Base-by-base conservation (phyloP, 257 asterid species). In the Ilex asprella region DNA sequence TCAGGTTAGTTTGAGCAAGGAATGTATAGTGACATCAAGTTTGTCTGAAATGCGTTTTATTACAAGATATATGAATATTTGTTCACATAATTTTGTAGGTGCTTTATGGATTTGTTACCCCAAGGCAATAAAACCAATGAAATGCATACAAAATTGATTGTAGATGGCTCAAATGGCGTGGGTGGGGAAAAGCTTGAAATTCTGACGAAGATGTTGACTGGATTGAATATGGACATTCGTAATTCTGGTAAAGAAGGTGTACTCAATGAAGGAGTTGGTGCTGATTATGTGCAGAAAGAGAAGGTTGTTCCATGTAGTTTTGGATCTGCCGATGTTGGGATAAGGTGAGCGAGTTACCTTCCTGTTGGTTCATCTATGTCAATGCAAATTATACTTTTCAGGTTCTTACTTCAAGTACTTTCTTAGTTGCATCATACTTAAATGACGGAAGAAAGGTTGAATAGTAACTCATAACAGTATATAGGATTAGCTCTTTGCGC, bases 201-300 rank as follows among this genome's bases (percentile, higher is more conserved):
- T 39, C 67, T 93, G 75, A 89, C 76, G 81, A 55, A 75, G 66
- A 31, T 61, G 71, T 73, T 89, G 70, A 66, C 66, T 60, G 67
- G 72, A 60, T 70, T 84, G 70, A 72, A 71, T 61, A 69, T 93
- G 30, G 96, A 93, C 66, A 81, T 85, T 65, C 95, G 97, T 55
- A 92, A 92, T 69, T 54, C 50, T 63, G 97, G 99, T 61, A 21
- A 21, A 15, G 82, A 60, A 62, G 97, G 97, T 67, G 82, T 80
- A 52, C 91, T 92, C 62, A 89, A 92, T 69, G 95, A 92, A 63
- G 88, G 94, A 30, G 99, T 84, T 67, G 99, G 99, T 70, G 97
- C 99, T 66, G 99, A 92, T 70, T 92, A 68, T 76, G 99, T 92
- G 73, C 97, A 87, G 82, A 92, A 92, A 85, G 99, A 85, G 74